Conservation (phyloP, 139 green algal species). For the Tetradesmus obliquus region DNA sequence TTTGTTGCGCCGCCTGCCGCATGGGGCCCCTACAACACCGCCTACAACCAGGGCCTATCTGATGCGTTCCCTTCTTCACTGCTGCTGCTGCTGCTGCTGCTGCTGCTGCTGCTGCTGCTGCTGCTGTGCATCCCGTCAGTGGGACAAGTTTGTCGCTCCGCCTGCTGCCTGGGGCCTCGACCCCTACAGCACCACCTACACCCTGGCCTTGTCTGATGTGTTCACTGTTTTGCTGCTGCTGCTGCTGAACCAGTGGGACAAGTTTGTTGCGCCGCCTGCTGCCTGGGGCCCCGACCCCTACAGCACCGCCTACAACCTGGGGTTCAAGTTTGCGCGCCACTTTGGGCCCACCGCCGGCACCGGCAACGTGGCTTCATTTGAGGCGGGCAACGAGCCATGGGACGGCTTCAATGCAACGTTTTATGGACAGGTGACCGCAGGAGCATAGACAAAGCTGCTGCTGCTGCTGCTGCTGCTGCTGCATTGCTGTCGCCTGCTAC, state of each 20-base stretch:
- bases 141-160: neutral
- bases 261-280: neutral
- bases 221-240: too few species aligned
- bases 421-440: conserved; percentile 15
- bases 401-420: conserved; percentile 40
- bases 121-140: neutral
- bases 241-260: neutral
- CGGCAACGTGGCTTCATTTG: conserved; percentile 39
- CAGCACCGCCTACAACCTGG: conserved; percentile 42
- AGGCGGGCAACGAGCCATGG: conserved; percentile 55
- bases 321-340: conserved; percentile 40
- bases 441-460: too few species aligned
- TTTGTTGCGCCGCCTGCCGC: neutral
- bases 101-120: too few species aligned
- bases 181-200: neutral
- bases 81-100: too few species aligned
- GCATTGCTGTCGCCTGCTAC: too few species aligned
- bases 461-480: neutral
- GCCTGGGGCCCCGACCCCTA: conserved; percentile 42
- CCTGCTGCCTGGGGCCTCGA: neutral
- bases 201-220: too few species aligned
- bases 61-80: too few species aligned
- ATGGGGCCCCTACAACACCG: neutral
- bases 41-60: neutral
- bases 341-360: conserved; percentile 43